phyloP scores from a whole-genome alignment of 257 asterid genomes.

The Solanum appendiculatum region DNA sequence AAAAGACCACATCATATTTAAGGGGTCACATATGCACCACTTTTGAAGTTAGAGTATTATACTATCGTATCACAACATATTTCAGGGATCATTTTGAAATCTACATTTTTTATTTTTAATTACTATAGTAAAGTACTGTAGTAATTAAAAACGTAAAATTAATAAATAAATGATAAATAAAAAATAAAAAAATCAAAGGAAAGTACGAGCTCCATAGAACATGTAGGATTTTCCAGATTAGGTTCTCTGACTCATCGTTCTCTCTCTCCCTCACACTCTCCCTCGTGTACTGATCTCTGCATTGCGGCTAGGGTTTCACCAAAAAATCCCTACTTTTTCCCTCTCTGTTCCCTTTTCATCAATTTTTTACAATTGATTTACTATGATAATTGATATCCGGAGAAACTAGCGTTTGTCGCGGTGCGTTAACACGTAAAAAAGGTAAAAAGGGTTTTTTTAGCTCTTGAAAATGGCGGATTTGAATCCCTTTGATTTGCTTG shows the following conservation, averaged over 20 bases:
- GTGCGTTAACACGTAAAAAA: neutral
- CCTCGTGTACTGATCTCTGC: neutral
- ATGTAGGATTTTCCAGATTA: constrained; percentile 2
- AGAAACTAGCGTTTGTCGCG: neutral
- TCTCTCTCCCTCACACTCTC: neutral
- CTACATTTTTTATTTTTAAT: no score
- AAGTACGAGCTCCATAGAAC: constrained; percentile 6
- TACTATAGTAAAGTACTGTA: neutral
- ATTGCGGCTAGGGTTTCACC: constrained; percentile 85
- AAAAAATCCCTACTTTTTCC: constrained; percentile 17
- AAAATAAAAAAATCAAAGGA: neutral
- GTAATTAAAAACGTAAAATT: neutral
- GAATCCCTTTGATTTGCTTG: constrained; percentile 88
- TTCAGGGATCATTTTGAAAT: neutral
- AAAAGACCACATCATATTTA: neutral
- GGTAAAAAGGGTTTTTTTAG: constrained; percentile 6
- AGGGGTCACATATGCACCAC: neutral
- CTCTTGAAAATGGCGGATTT: constrained; percentile 49
- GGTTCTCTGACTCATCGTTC: neutral
- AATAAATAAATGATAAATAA: no score
- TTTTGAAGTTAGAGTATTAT: neutral
- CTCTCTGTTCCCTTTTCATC: no score
- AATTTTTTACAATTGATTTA: neutral
- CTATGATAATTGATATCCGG: constrained; percentile 12
- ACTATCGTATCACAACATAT: neutral